Base-by-base conservation (phyloP, 2,329 filamentous ascomycete genomes). In the Metarhizium brunneum region DNA sequence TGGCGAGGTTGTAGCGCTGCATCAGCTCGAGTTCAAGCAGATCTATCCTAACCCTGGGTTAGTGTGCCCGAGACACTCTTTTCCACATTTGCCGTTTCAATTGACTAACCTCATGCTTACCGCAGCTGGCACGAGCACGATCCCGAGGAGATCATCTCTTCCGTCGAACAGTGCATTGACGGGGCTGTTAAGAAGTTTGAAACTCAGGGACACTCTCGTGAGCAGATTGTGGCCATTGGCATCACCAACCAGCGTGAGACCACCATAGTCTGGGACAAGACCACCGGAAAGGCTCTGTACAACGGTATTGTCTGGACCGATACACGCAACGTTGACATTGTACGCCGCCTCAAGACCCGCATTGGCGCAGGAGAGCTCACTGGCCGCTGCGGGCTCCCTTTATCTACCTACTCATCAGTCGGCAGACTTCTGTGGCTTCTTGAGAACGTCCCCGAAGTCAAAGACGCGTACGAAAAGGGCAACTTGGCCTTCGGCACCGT, bases 301-400 rank as follows among this genome's bases (percentile, higher is more conserved):
- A 90, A 91, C 66, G 88, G 88, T 59, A 90, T 94, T 59, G 88
- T 88, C 54, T 92, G 89, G 88, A 87, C 89, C 43, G 89, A 94
- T 67, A 92, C 88, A n/a, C 78, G 89, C 54, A 86, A 87, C 50
- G 81, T 83, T 61, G 77, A 81, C 54, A 74, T 92, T 51, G 88
- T 90, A 10, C 83, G 87, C 58, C 84, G 90, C 62, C 73, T 92
- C 36, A 91, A 89, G 71, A 69, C 74, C 16, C 78, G 81, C 59
- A 74, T 83, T 20, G 87, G 86, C 35, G 81, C 87, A 18, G 82
- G 87, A 56, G 80, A 87, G 58, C 73, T 92, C 53, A 80, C 77
- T 54, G 73, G 81, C 51, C 76, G 88, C 56, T 91, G 87, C 65
- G 89, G 89, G 57, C 77, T 92, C 47, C 88, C 89, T 5, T 76